Conservation (phyloP, 208 protist species). For the Trypanosoma caninum region DNA sequence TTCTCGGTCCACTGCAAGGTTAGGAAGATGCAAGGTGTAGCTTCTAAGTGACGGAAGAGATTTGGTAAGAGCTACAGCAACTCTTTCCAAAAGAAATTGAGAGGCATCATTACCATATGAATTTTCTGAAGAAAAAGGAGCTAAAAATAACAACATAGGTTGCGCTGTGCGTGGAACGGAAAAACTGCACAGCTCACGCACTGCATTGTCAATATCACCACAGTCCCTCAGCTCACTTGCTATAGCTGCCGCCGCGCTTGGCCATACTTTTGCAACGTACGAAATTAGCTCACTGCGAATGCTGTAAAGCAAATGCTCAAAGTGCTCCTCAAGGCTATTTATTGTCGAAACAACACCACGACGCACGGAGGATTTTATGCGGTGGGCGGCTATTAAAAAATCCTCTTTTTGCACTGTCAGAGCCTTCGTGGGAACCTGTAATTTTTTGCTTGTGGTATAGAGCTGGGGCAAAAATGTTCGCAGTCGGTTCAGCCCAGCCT, state of each 20-base stretch:
- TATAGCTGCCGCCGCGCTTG: constrained; percentile 39
- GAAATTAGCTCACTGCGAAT: constrained; percentile 37
- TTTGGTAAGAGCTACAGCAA: constrained; percentile 5
- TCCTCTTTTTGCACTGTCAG: constrained; percentile 47
- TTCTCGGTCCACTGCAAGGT: constrained; percentile 36
- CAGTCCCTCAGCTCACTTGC: constrained; percentile 42
- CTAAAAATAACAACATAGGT: constrained; percentile 55
- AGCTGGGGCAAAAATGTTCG: constrained; percentile 75
- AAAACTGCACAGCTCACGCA: constrained; percentile 52
- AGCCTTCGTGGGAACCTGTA: constrained; percentile 34
- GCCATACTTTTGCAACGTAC: constrained; percentile 42
- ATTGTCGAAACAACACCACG: constrained; percentile 26
- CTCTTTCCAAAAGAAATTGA: constrained; percentile 27
- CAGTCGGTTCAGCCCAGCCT: constrained; percentile 90
- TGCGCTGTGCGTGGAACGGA: constrained; percentile 48
- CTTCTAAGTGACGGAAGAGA: constrained; percentile 26
- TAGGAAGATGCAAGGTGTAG: constrained; percentile 36
- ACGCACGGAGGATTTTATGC: constrained; percentile 56
- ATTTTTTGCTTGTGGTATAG: constrained; percentile 53
- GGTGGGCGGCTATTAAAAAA: constrained; percentile 67
- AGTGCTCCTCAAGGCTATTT: constrained; percentile 34
- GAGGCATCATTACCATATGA: constrained; percentile 9
- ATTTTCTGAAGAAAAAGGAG: constrained; percentile 4
- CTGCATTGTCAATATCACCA: constrained; percentile 41
- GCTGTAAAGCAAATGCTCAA: constrained; percentile 55